A percentile compares a stretch with the other conserved stretches of the same genome.
Evolutionary conservation across 2,329 filamentous ascomycete genomes (phyloP).

Genomic region (Mollisia scopiformis): DNA sequence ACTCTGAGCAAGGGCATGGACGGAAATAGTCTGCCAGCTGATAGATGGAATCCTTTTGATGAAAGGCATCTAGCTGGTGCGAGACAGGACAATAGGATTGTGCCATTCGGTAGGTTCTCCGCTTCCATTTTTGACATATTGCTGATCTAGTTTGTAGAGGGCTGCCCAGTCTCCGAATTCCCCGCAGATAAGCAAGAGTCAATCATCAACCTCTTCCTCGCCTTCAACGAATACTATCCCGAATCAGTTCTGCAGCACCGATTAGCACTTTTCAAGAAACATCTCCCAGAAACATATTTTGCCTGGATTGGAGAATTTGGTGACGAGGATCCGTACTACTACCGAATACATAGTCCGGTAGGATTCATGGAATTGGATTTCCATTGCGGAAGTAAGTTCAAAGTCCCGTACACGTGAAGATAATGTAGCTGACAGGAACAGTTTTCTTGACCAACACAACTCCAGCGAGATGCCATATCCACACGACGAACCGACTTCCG

Average conservation of each 20-base stretch:
- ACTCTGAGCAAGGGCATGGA: slow-evolving; percentile 37
- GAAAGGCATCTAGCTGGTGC: slow-evolving; percentile 79
- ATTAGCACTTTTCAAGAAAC: slow-evolving; percentile 54
- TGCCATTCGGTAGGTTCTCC: slow-evolving; percentile 56
- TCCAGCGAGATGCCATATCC: slow-evolving; percentile 79
- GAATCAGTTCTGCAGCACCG: slow-evolving; percentile 53
- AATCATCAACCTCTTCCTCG: slow-evolving; percentile 60
- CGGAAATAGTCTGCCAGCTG: slow-evolving; percentile 42
- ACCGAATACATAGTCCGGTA: slow-evolving; percentile 75
- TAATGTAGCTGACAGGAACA: slow-evolving; percentile 6
- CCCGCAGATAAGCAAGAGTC: slow-evolving; percentile 51
- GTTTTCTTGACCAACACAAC: slow-evolving; percentile 75
- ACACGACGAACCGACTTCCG: slow-evolving; percentile 72
- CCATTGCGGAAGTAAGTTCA: slow-evolving; percentile 61
- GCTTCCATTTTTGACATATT: neutral
- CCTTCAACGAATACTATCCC: slow-evolving; percentile 73
- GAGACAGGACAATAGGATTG: slow-evolving; percentile 75
- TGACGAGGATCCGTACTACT: slow-evolving; percentile 75
- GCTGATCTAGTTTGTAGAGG: slow-evolving; percentile 45
- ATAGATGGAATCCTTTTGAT: slow-evolving; percentile 80
- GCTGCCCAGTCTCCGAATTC: slow-evolving; percentile 58
- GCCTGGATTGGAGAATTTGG: slow-evolving; percentile 75
- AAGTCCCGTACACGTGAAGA: neutral
- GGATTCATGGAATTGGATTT: slow-evolving; percentile 79
- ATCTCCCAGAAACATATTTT: slow-evolving; percentile 75